Evolutionary conservation across 2,329 filamentous ascomycete species (phyloP).

Genomic region (Cercospora sp.): DNA sequence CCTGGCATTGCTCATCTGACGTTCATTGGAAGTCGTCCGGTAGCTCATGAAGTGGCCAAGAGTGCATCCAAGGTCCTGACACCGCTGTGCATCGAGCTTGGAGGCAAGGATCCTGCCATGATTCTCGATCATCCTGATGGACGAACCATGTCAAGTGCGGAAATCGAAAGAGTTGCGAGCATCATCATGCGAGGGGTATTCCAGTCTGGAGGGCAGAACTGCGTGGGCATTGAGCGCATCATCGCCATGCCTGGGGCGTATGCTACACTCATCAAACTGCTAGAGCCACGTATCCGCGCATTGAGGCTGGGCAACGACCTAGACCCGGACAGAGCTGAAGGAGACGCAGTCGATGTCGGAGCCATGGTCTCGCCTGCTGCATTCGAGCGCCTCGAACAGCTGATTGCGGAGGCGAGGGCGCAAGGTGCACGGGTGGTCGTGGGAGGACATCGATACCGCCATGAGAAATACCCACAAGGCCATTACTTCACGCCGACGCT

Average conservation of each 20-base stretch:
- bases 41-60: slow-evolving; percentile 84
- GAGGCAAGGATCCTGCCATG: slow-evolving; percentile 91
- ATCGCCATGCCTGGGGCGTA: slow-evolving; percentile 79
- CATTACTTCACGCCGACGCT: slow-evolving; percentile 94
- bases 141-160: slow-evolving; percentile 47
- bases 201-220: slow-evolving; percentile 95
- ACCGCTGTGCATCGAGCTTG: slow-evolving; percentile 85
- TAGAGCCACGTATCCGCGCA: slow-evolving; percentile 71
- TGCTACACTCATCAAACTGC: slow-evolving; percentile 66
- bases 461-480: slow-evolving; percentile 73
- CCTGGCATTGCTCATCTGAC: slow-evolving; percentile 83
- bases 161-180: slow-evolving; percentile 71
- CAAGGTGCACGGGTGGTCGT: slow-evolving; percentile 78
- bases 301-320: slow-evolving; percentile 75
- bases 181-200: slow-evolving; percentile 91
- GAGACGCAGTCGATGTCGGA: slow-evolving; percentile 70
- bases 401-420: slow-evolving; percentile 75
- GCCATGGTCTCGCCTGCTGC: slow-evolving; percentile 80
- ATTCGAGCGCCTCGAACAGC: slow-evolving; percentile 72
- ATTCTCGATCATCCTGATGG: slow-evolving; percentile 73
- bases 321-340: slow-evolving; percentile 45
- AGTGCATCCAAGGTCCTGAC: slow-evolving; percentile 84
- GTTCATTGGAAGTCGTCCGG: slow-evolving; percentile 87
- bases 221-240: slow-evolving; percentile 93
- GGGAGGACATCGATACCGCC: slow-evolving; percentile 70